Percentiles rank a stretch among this genome's conserved stretches.
These are phyloP conservation scores for Solanum ossicruentum DNA, from an alignment of 257 asterid species.

Conservation along the genomic window DNA sequence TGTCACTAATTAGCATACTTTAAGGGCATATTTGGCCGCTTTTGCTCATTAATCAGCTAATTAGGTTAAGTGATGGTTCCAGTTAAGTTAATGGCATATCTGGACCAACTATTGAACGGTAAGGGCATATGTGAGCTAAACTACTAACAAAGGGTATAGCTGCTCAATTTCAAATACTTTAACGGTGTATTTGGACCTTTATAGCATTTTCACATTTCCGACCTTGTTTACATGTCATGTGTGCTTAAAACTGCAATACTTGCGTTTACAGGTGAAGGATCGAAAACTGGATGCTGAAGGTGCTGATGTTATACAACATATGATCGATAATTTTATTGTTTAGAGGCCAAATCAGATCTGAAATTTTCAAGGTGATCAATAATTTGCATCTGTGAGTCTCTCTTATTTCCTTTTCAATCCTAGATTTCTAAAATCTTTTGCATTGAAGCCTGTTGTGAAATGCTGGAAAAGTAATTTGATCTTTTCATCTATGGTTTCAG, in stretches of 20 bases:
- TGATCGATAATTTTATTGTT: slow-evolving; percentile 66
- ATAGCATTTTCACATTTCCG: not conserved
- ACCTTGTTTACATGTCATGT: not conserved
- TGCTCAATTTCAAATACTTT: not conserved
- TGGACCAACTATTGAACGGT: not conserved
- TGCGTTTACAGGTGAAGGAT: slow-evolving; percentile 60
- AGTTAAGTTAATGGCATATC: not conserved
- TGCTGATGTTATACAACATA: slow-evolving; percentile 79
- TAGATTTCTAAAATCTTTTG: not conserved
- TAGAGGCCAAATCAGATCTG: slow-evolving; percentile 9
- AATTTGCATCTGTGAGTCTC: not conserved
- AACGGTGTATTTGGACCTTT: not conserved
- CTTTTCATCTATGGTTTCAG: not conserved
- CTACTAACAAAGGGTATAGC: not conserved
- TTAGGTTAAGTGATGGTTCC: not conserved
- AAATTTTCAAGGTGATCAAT: not conserved
- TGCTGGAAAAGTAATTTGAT: not conserved
- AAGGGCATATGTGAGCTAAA: not conserved
- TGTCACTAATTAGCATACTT: not conserved
- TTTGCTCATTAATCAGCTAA: not conserved
- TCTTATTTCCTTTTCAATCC: not conserved
- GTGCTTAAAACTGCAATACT: not conserved
- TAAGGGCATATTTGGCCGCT: not conserved
- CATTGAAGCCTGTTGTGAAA: not conserved
- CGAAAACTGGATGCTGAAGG: slow-evolving; percentile 64